Base-by-base conservation (phyloP, 192 early-diverging fungal species). In the Coemansia guatemalensis region DNA sequence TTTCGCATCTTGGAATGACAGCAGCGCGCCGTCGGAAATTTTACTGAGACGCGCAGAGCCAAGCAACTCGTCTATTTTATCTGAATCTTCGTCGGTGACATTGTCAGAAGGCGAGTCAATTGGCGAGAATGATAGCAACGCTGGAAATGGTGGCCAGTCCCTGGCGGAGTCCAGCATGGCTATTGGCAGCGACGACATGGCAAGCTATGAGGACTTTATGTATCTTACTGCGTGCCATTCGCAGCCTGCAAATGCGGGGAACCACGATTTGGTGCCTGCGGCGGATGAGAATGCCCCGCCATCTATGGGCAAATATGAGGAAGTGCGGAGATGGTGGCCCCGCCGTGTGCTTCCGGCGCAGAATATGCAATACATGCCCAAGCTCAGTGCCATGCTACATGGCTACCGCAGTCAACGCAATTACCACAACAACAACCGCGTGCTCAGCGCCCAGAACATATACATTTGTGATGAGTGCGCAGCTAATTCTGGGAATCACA, bases 331-430 rank as follows among this genome's bases (percentile, higher is more conserved):
- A 51, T 78, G 75, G 75, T 78, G 70, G 75, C 75, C 75, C 9
- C 65, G 70, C 5, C 64, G 69, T 14, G 60, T 78, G 3, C 20
- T 78, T 29, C 75, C 75, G 3, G 70, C 69, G 18, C 75, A 71
- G 4, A 78, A 73, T 53, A 78, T 78, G 75, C 75, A 78, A 56
- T 78, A 72, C 53, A 78, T 78, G 75, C 75, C 75, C 5, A 72
- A 72, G 44, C 65, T 78, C 12, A 71, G 68, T 60, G 55, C 55
- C 8, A 27, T 68, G 23, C 61, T 74, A 33, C 35, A 53, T 1
- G 49, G 53, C 5, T n/a, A 32, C 5, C 50, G 23, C 9, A 60
- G 50, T 35, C 33, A 32, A 5, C 50, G 23, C 9, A 60, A 58
- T 35, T 22, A 33, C 32, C 4, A 14, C 12, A 17, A n/a, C 11